Base-by-base conservation (phyloP, 1,284 basidiomycete species). In the Heliocybe sulcata region DNA sequence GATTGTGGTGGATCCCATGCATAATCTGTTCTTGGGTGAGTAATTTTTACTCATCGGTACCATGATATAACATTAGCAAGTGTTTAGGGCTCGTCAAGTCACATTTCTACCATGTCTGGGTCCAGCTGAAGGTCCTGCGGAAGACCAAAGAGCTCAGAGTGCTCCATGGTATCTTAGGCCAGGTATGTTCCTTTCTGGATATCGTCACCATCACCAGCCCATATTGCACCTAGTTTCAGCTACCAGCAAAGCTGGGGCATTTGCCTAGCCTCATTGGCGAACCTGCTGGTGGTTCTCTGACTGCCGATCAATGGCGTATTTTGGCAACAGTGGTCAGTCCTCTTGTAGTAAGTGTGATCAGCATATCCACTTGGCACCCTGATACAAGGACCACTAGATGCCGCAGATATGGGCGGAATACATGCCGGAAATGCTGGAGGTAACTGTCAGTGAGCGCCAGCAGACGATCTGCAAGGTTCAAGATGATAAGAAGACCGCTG, bases 61-160 rank as follows among this genome's bases (percentile, higher is more conserved):
- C 12, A 27, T 38, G 20, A 10, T 38, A 22, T 33, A 10, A 29
- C 27, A 42, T 22, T n/a, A n/a, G n/a, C n/a, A n/a, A n/a, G 23
- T 16, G 8, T 3, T 2, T 45, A 70, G 69, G 69, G 0, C 55
- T 70, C 2, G 66, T 67, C 1, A 71, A 71, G 49, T 65, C 61
- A 0, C 68, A 69, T 33, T 69, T 68, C 55, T 71, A 69, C 52
- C 59, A 65, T 35, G 66, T 68, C 8, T 70, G 68, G 68, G 60
- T 69, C 0, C 63, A 66, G 23, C 16, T 51, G 8, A 66, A 67
- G 35, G 60, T 69, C 3, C 56, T 69, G 2, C 55, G 60, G 0
- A 60, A 64, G 33, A 60, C 58, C 2, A 56, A 65, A 16, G 63
- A 67, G 51, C 57, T 68, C 2, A 50, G 57, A 1, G 35, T n/a